These are phyloP conservation scores for Apiotrichum veenhuisii DNA, from an alignment of 1,284 basidiomycete species.

Conservation along the genomic window DNA sequence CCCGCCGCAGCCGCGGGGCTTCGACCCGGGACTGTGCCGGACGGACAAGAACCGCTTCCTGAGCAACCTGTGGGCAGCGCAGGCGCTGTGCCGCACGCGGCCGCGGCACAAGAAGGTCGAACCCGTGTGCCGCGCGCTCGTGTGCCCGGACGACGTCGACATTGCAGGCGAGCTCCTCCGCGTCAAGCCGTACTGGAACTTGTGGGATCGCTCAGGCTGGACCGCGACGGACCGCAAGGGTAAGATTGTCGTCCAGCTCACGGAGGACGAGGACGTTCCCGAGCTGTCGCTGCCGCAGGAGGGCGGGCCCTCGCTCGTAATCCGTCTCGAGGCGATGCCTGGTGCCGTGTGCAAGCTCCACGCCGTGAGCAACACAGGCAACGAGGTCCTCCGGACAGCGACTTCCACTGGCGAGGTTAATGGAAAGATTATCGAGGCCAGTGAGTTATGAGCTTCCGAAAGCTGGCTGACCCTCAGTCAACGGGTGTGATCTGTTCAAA, in stretches of 20 bases:
- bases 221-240: conserved; percentile 54
- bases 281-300: conserved; percentile 1
- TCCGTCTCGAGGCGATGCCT: conserved; percentile 66
- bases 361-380: conserved; percentile 3
- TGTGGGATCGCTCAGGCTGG: conserved; percentile 17
- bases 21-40: conserved; percentile 62
- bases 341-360: conserved; percentile 61
- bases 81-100: conserved; percentile 70
- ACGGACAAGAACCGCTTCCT: conserved; percentile 75
- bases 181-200: conserved; percentile 16
- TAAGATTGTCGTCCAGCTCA: conserved; percentile 79
- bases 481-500: conserved; percentile 68
- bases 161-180: conserved; percentile 4
- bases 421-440: conserved; percentile 69
- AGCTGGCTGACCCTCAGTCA: not conserved
- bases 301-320: conserved; percentile 59
- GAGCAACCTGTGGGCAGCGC: conserved; percentile 77
- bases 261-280: conserved; percentile 51
- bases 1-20: conserved; percentile 62
- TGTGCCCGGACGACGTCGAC: conserved; percentile 60
- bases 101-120: conserved; percentile 41
- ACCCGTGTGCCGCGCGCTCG: conserved; percentile 55
- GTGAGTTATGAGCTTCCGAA: conserved; percentile 53
- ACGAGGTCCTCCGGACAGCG: conserved; percentile 48
- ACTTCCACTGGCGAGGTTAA: conserved; percentile 71